Evolutionary conservation across 2,329 filamentous ascomycete species (phyloP).

Genomic region (Fusarium sp.): DNA sequence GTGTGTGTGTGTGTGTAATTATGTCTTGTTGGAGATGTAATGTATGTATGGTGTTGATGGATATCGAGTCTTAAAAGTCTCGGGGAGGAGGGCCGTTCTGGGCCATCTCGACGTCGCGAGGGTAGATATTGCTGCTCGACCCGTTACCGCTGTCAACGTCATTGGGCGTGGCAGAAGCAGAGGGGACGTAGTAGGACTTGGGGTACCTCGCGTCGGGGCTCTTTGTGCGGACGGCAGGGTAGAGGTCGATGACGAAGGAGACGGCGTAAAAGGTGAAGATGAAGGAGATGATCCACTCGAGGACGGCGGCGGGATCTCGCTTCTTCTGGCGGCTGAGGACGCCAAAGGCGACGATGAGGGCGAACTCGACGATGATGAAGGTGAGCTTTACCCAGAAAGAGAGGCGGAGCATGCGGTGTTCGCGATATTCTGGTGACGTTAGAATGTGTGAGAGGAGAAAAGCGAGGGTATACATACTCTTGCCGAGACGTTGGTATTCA

Average conservation of each 20-base stretch:
- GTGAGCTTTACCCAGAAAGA: constrained; percentile 90
- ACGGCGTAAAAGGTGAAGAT: constrained; percentile 90
- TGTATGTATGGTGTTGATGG: not conserved
- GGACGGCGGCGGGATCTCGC: constrained; percentile 77
- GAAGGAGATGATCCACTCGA: constrained; percentile 85
- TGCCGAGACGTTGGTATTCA: constrained; percentile 88
- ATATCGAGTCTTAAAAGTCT: constrained; percentile 19
- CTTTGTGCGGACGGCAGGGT: constrained; percentile 78
- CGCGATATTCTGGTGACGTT: constrained; percentile 69
- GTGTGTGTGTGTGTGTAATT: not conserved
- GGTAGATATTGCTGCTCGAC: constrained; percentile 19
- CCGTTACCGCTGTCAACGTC: constrained; percentile 19
- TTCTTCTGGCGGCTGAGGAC: constrained; percentile 61
- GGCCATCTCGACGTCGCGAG: constrained; percentile 32
- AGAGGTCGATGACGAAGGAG: constrained; percentile 88
- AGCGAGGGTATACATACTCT: constrained; percentile 60
- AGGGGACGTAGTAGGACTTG: constrained; percentile 39
- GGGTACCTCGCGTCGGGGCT: constrained; percentile 43
- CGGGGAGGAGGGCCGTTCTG: constrained; percentile 19
- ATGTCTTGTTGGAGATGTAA: not conserved
- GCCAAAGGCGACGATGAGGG: constrained; percentile 79
- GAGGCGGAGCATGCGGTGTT: constrained; percentile 77
- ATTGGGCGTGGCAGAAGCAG: constrained; percentile 25
- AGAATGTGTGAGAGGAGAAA: not conserved
- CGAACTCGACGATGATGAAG: constrained; percentile 86